Evolutionary conservation across 345 rosid genomes (phyloP), one percentile per base, ranked within the genome.

Genomic region (Reutealis trisperma): DNA sequence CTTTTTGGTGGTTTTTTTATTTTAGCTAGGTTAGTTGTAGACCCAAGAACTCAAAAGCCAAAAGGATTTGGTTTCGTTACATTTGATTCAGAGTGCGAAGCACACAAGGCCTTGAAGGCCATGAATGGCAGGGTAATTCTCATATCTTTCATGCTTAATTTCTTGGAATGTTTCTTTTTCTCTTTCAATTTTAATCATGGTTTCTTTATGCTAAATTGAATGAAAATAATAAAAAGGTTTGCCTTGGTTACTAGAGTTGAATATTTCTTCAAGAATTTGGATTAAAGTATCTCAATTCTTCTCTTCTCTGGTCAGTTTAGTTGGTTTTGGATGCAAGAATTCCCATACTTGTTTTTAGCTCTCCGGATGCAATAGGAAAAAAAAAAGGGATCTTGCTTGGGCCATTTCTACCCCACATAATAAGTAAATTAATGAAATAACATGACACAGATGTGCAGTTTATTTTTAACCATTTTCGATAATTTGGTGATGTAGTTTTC

Each of bases 1-100:
- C 57, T 49, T 37, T 55, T 44, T 52, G 1, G 60, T 22, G 42
- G 62, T 58, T 52, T 18, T 45, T 32, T 63, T 64, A n/a, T 11
- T 79, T 55, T 59, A 93, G 98, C 89, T 58, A 85, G 88, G 74
- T 68, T 91, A 45, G 76, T 89, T 22, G 75, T 30, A 22, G 91
- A 90, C 69, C 85, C 88, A 16, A 71, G 52, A 71, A 91, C 93
- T 7, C 85, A 76, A 77, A 89, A 92, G 77, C 91, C 91, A 16
- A 89, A 88, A 85, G 94, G 98, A 21, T 93, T 86, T 24, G 98
- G 96, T 42, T 93, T 93, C 64, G 83, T 91, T 44, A 84, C 87
- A 0, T 93, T 83, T 51, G 87, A 88, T 49, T 88, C 88, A 3
- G 90, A 87, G 72, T 55, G 59, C 44, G 93, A 90, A 18, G 94